Percentiles rank a stretch among this genome's conserved stretches.
phyloP scores from a whole-genome alignment of 148 eudicot genomes.

The Cornus florida region DNA sequence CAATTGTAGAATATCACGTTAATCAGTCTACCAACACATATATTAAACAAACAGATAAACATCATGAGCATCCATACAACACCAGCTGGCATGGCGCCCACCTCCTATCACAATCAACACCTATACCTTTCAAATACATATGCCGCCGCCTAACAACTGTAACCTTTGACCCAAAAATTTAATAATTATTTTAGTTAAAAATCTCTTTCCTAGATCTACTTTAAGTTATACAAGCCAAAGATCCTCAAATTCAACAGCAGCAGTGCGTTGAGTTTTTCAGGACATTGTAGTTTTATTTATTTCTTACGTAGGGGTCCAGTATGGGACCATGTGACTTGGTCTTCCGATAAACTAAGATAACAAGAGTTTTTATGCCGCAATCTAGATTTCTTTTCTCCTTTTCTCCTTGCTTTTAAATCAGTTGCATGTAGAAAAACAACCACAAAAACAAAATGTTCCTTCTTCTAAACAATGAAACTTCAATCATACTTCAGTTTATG shows the following conservation, averaged over 20 bases:
- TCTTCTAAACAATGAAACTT: background rate
- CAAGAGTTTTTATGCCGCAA: too few species aligned
- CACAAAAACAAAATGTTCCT: background rate
- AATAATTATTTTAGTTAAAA: background rate
- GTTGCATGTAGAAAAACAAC: background rate
- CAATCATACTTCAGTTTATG: background rate
- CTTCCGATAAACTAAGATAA: background rate
- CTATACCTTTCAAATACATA: background rate
- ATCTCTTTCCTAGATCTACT: background rate
- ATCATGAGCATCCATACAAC: background rate
- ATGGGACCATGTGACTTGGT: background rate
- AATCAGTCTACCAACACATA: background rate
- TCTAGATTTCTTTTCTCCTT: too few species aligned
- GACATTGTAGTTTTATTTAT: background rate
- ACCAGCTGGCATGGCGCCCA: background rate
- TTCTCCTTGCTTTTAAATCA: background rate
- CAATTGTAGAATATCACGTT: background rate
- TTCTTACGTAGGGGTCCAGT: background rate
- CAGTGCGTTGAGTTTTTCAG: background rate
- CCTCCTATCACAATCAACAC: conserved; percentile 1
- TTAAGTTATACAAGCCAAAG: conserved; percentile 4
- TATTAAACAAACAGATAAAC: background rate
- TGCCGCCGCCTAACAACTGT: background rate
- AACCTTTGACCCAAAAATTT: background rate
- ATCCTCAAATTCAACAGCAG: background rate